Evolutionary conservation across 164 flowering plant species (phyloP).

Genomic region (Malania oleifera): DNA sequence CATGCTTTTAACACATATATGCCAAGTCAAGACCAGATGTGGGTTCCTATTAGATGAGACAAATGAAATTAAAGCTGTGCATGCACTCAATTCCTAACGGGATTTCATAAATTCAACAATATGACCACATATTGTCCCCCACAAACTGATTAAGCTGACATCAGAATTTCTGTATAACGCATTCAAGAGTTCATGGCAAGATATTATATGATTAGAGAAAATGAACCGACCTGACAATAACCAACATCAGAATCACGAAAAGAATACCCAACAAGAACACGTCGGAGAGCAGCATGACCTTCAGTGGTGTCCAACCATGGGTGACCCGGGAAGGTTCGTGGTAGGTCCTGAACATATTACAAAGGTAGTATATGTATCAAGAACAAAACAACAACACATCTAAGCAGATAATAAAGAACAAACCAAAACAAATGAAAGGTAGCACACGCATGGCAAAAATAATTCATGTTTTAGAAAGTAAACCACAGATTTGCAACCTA

Average conservation of each 20-base stretch:
- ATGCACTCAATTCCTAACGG: background rate
- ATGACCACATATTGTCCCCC: background rate
- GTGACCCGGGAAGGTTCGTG: slow-evolving; percentile 96
- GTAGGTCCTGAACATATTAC: slow-evolving; percentile 76
- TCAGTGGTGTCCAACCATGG: slow-evolving; percentile 94
- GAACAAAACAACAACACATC: background rate
- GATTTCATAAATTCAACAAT: background rate
- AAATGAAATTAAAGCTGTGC: background rate
- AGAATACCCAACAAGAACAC: slow-evolving; percentile 92
- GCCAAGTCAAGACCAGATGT: too few relatives aligned
- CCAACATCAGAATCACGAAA: slow-evolving; percentile 97
- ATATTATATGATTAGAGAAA: background rate
- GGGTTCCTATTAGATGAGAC: background rate
- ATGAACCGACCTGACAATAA: slow-evolving; percentile 76
- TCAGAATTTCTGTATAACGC: too few relatives aligned
- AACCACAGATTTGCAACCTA: too few relatives aligned
- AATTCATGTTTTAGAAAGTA: background rate
- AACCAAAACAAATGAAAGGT: background rate
- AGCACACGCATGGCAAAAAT: background rate
- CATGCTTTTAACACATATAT: too few relatives aligned
- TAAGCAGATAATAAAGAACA: slow-evolving; percentile 5
- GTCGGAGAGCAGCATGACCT: slow-evolving; percentile 87
- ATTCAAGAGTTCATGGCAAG: background rate
- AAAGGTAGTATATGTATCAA: background rate
- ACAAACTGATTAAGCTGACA: background rate